phyloP scores from a whole-genome alignment of 2,329 filamentous ascomycete genomes.

The Curvularia hawaiiensis region DNA sequence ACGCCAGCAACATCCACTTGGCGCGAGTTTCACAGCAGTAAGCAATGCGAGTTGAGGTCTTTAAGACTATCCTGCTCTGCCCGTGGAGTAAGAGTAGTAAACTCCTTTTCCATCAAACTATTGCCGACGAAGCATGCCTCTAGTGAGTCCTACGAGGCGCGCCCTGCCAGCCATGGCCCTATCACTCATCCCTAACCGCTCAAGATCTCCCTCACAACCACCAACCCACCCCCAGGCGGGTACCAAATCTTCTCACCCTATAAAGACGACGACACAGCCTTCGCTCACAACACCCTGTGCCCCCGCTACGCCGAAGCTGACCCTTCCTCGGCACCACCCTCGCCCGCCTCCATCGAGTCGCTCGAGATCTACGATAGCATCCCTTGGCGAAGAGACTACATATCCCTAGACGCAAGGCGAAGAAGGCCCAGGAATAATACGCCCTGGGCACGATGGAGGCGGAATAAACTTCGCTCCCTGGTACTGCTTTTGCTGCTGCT shows the following conservation, averaged over 20 bases:
- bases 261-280: constrained; percentile 29
- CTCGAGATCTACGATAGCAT: constrained; percentile 42
- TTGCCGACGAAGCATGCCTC: constrained; percentile 27
- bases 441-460: constrained; percentile 24
- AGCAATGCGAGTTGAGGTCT: constrained; percentile 22
- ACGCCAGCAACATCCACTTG: constrained; percentile 20
- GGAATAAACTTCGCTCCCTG: constrained; percentile 23
- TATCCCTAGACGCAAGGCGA: constrained; percentile 13
- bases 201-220: constrained; percentile 26
- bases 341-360: constrained; percentile 42
- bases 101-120: constrained; percentile 5
- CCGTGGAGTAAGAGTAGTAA: constrained; percentile 8
- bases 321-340: constrained; percentile 39
- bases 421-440: constrained; percentile 4
- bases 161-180: constrained; percentile 19
- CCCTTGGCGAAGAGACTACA: constrained; percentile 40
- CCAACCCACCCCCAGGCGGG: constrained; percentile 22
- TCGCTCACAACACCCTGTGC: constrained; percentile 36
- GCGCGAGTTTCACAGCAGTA: constrained; percentile 33
- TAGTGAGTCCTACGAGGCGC: constrained; percentile 30
- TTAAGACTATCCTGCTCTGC: constrained; percentile 21
- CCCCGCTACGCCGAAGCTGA: constrained; percentile 43
- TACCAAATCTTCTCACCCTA: constrained; percentile 38
- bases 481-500: constrained; percentile 26
- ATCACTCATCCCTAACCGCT: constrained; percentile 26